Evolutionary conservation across 495 filamentous ascomycete species (phyloP).

Genomic region (Pyrenula massariospora): DNA sequence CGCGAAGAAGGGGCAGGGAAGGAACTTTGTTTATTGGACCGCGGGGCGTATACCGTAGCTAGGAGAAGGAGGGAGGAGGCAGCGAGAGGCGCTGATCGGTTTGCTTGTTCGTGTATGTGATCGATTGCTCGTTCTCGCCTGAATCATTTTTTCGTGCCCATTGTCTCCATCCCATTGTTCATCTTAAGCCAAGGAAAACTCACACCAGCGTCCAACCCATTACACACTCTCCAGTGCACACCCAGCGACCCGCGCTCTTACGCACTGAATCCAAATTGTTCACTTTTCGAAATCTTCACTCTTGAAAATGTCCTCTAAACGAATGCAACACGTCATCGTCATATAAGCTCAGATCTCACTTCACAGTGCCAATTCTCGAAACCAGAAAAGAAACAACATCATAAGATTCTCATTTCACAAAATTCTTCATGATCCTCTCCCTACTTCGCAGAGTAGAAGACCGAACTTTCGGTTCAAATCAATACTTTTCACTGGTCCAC

Average conservation of each 20-base stretch:
- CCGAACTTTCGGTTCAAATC: too few species aligned
- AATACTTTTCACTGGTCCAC: not conserved
- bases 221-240: not conserved
- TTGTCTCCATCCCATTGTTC: not conserved
- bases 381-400: too few species aligned
- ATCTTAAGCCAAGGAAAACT: not conserved
- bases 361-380: not conserved
- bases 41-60: not conserved
- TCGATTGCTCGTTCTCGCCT: not conserved
- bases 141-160: not conserved
- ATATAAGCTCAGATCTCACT: not conserved
- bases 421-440: too few species aligned
- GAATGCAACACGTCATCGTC: not conserved
- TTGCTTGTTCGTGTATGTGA: not conserved
- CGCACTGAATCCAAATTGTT: not conserved
- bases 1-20: not conserved
- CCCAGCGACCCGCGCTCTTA: not conserved
- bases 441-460: too few species aligned
- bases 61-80: not conserved
- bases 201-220: not conserved
- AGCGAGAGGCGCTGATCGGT: not conserved
- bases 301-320: not conserved
- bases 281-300: not conserved
- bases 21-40: not conserved
- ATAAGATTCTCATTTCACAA: too few species aligned